phyloP scores from a whole-genome alignment of 805 yeast species.

The Saturnispora zaruensis region DNA sequence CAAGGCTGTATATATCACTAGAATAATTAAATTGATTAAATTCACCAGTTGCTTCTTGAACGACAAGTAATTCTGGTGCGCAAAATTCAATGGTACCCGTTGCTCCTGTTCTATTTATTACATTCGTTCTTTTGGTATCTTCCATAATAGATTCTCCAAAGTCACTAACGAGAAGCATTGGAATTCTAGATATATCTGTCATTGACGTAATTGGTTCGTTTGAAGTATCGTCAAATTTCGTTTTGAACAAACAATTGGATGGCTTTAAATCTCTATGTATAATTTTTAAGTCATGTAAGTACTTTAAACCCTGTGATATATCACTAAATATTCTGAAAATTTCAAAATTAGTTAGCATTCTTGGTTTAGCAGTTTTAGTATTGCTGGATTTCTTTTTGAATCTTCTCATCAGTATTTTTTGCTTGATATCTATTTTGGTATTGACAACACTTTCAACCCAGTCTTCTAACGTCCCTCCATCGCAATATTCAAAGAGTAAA shows the following conservation, averaged over 20 bases:
- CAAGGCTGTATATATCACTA: constrained; percentile 76
- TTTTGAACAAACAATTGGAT: constrained; percentile 66
- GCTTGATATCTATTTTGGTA: constrained; percentile 31
- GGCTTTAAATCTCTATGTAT: constrained; percentile 90
- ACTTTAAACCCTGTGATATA: constrained; percentile 59
- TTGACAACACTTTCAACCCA: constrained; percentile 34
- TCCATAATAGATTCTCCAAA: constrained; percentile 82
- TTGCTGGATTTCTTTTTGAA: constrained; percentile 11
- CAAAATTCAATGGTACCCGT: constrained; percentile 86
- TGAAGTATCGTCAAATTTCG: constrained; percentile 20
- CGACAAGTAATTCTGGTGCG: constrained; percentile 69
- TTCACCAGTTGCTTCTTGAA: constrained; percentile 21
- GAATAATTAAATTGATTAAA: constrained; percentile 54
- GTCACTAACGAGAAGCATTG: constrained; percentile 74
- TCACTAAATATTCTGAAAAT: constrained; percentile 63
- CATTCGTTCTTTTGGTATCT: constrained; percentile 35
- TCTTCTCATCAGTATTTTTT: constrained; percentile 30
- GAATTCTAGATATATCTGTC: constrained; percentile 33
- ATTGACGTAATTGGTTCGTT: constrained; percentile 18
- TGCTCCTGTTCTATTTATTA: constrained; percentile 62
- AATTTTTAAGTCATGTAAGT: constrained; percentile 64
- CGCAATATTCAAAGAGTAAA: constrained; percentile 79
- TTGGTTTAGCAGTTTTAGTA: constrained; percentile 5
- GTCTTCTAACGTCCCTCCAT: constrained; percentile 80
- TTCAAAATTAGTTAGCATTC: constrained; percentile 44